A percentile compares a stretch with the other conserved stretches of the same genome.
Conservation (phyloP, 495 filamentous ascomycete genomes). For the Gamarada debralockiae region DNA sequence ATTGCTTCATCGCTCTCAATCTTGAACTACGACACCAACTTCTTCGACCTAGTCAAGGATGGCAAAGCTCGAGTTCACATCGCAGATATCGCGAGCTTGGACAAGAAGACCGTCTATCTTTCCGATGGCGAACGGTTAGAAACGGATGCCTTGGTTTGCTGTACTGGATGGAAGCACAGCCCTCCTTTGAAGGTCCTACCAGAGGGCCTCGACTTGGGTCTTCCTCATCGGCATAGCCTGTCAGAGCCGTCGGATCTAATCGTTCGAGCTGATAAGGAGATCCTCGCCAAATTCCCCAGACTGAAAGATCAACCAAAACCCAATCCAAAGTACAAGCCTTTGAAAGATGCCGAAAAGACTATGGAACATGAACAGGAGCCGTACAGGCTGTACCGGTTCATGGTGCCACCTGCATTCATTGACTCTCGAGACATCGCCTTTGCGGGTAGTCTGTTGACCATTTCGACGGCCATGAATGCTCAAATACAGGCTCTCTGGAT, state of each 20-base stretch:
- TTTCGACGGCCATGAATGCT: constrained; percentile 57
- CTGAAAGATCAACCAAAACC: constrained; percentile 43
- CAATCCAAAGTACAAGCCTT: constrained; percentile 39
- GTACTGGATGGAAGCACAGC: constrained; percentile 64
- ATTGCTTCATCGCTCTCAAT: constrained; percentile 58
- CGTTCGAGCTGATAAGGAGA: constrained; percentile 58
- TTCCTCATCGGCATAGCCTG: not conserved
- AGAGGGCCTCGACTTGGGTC: constrained; percentile 34
- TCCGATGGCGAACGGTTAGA: constrained; percentile 49
- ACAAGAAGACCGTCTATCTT: constrained; percentile 47
- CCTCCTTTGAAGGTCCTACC: constrained; percentile 63
- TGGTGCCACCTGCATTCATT: constrained; percentile 57
- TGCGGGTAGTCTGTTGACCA: constrained; percentile 58
- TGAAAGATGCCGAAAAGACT: constrained; percentile 31
- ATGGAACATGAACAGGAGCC: too few species aligned
- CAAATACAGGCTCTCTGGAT: constrained; percentile 74
- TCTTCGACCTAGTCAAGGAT: constrained; percentile 57
- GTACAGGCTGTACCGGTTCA: constrained; percentile 70
- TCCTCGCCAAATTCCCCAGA: constrained; percentile 62
- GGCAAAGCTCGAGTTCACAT: constrained; percentile 59
- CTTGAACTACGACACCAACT: constrained; percentile 63
- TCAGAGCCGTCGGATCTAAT: constrained; percentile 1
- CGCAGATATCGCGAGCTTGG: constrained; percentile 53
- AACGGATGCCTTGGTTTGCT: constrained; percentile 63
- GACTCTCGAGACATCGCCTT: constrained; percentile 61